A percentile compares a stretch with the other conserved stretches of the same genome.
Conservation (phyloP, 176 grass and related monocot genomes). For the Raddia distichophylla region DNA sequence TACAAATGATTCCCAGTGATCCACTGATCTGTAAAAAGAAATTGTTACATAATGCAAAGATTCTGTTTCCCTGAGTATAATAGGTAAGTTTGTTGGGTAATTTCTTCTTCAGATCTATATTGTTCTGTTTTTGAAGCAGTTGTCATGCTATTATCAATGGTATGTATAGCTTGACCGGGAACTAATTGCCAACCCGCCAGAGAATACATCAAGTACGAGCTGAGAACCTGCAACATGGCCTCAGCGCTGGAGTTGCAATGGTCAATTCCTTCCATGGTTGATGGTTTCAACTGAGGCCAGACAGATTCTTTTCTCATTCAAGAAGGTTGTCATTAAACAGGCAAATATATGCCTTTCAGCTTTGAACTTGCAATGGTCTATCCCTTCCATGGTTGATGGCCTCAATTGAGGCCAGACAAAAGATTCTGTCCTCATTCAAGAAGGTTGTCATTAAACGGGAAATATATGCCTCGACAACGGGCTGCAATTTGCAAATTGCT, state of each 20-base stretch:
- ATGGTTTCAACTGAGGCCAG: neutral
- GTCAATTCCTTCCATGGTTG: neutral
- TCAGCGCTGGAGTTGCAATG: neutral
- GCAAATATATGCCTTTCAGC: conserved; percentile 27
- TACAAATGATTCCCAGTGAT: neutral
- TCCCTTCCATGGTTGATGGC: neutral
- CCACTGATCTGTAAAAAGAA: neutral
- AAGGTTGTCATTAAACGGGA: neutral
- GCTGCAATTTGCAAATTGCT: neutral
- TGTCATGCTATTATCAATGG: neutral
- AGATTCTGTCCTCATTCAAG: neutral
- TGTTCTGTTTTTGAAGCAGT: neutral
- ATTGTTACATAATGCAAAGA: neutral
- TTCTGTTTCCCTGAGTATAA: neutral
- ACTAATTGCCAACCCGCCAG: neutral
- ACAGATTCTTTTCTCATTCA: neutral
- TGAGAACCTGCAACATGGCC: no score
- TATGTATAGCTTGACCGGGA: no score
- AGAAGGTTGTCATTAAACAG: conserved; percentile 16
- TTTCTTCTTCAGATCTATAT: neutral
- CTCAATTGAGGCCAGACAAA: neutral
- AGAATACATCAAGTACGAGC: neutral
- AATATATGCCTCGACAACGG: conserved; percentile 24
- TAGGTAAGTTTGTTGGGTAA: neutral
- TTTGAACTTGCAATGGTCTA: neutral